Evolutionary conservation across 2,329 filamentous ascomycete genomes (phyloP).

Genomic region (Huntiella savannae): DNA sequence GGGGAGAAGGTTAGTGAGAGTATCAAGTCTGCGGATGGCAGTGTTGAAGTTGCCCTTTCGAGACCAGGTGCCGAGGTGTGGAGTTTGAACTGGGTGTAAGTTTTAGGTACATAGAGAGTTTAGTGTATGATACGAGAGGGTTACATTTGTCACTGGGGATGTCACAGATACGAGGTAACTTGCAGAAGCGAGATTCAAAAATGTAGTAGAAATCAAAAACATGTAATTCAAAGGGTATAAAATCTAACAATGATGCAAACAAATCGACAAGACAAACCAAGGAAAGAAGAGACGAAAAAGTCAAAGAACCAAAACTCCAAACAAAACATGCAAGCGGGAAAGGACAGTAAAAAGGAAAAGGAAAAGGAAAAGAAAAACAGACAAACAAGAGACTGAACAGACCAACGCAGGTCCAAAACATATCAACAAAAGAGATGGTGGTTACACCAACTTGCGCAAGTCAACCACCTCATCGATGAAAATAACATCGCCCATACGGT

Average conservation of each 20-base stretch:
- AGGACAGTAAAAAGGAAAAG: neutral
- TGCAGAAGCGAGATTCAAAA: neutral
- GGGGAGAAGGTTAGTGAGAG: conserved; percentile 23
- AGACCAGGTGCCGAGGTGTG: conserved; percentile 24
- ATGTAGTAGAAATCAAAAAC: conserved; percentile 3
- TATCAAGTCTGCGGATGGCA: conserved; percentile 21
- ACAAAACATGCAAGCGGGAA: neutral
- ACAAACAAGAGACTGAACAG: neutral
- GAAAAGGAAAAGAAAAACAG: neutral
- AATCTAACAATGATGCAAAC: conserved; percentile 3
- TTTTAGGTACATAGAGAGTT: neutral
- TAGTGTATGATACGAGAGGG: neutral
- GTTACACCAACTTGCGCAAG: conserved; percentile 10
- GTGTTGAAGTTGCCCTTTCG: conserved; percentile 26
- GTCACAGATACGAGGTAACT: neutral
- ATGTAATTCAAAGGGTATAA: conserved; percentile 3
- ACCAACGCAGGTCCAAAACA: neutral
- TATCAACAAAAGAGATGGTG: neutral
- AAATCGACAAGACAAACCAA: conserved; percentile 1
- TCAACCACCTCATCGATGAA: conserved; percentile 10
- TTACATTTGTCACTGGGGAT: neutral
- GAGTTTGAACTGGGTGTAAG: conserved; percentile 21
- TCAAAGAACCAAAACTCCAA: neutral
- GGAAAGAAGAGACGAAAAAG: conserved; percentile 1
- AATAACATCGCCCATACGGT: conserved; percentile 10